A percentile compares a stretch with the other conserved stretches of the same genome.
These are phyloP conservation scores for Sorghum bicolor DNA, from an alignment of 176 grass and related monocot genomes.

Conservation along the genomic window Sorghum_bicolor_NCBIv3 NC_012872.2:69702501-69703000, in stretches of 20 bases:
- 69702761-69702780: constrained; percentile 81
- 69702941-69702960: constrained; percentile 62
- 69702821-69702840: not conserved
- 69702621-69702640: constrained; percentile 15
- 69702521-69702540: constrained; percentile 81
- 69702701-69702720: constrained; percentile 67
- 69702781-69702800: constrained; percentile 63
- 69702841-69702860: constrained; percentile 1
- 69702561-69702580: constrained; percentile 57
- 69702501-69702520: constrained; percentile 93
- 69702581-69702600: constrained; percentile 20
- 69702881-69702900: constrained; percentile 91
- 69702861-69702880: constrained; percentile 16
- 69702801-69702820: not conserved
- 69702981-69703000: constrained; percentile 88
- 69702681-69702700: not conserved
- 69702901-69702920: constrained; percentile 93
- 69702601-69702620: constrained; percentile 1
- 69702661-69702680: constrained; percentile 15
- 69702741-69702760: constrained; percentile 72
- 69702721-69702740: constrained; percentile 97
- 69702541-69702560: constrained; percentile 98
- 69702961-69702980: constrained; percentile 87
- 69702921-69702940: constrained; percentile 81
- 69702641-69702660: not conserved